These are phyloP conservation scores for Borovskyia barvae DNA, from an alignment of 208 protist genomes.

Conservation along the genomic window DNA sequence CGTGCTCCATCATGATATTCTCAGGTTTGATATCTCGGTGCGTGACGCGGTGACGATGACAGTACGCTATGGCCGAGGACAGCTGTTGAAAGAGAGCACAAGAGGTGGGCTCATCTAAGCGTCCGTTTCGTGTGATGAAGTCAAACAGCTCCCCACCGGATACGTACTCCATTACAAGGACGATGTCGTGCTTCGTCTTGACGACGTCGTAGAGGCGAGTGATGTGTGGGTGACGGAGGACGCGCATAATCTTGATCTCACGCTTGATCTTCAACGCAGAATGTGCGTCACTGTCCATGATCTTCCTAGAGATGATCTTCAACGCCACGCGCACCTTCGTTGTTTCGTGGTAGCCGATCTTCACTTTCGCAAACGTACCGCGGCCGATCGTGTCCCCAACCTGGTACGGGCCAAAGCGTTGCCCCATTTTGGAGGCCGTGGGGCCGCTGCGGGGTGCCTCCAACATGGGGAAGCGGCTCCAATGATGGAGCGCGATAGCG, in stretches of 20 bases:
- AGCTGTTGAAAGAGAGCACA: conserved; percentile 97
- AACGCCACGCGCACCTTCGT: conserved; percentile 85
- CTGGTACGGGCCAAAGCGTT: conserved; percentile 84
- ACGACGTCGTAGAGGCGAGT: conserved; percentile 97
- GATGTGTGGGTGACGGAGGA: conserved; percentile 98
- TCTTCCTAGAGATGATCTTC: conserved; percentile 76
- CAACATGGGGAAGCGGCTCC: conserved; percentile 8
- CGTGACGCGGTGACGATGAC: conserved; percentile 92
- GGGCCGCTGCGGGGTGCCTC: conserved; percentile 6
- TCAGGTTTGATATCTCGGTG: conserved; percentile 97
- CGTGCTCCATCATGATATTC: conserved; percentile 92
- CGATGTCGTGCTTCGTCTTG: conserved; percentile 95
- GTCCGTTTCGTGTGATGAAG: conserved; percentile 95
- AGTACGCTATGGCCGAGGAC: conserved; percentile 97
- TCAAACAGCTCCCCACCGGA: conserved; percentile 98
- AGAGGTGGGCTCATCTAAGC: conserved; percentile 88
- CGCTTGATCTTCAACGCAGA: conserved; percentile 91
- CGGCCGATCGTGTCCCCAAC: conserved; percentile 81
- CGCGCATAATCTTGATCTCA: conserved; percentile 97
- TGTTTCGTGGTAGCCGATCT: conserved; percentile 94
- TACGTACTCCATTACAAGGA: conserved; percentile 98
- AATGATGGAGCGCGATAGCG: not conserved
- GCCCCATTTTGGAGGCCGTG: conserved; percentile 20
- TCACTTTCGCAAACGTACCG: conserved; percentile 85
- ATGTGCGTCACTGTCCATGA: conserved; percentile 69